These are phyloP conservation scores for Mycena olivaceomarginata DNA, from an alignment of 768 basidiomycete species.

Conservation along the genomic window DNA sequence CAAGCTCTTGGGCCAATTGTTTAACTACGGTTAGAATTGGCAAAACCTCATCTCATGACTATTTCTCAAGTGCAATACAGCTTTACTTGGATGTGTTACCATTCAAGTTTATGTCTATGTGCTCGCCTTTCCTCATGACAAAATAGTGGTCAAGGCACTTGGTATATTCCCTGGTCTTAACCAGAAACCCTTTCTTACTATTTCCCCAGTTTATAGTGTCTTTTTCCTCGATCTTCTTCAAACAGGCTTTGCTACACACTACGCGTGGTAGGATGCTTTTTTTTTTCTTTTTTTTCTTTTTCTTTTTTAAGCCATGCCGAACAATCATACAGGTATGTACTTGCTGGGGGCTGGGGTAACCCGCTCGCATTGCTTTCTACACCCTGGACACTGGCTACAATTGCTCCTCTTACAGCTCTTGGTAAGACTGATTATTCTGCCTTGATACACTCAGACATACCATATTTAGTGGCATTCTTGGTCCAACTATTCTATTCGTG, in stretches of 20 bases:
- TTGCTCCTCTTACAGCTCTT: constrained; percentile 29
- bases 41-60: constrained; percentile 11
- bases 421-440: constrained; percentile 18
- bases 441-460: background rate
- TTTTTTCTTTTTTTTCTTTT: background rate
- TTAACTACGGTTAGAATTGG: constrained; percentile 19
- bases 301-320: background rate
- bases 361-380: constrained; percentile 15
- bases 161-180: constrained; percentile 10
- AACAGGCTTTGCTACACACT: constrained; percentile 29
- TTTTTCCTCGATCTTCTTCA: constrained; percentile 27
- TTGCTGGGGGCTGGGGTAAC: constrained; percentile 25
- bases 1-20: constrained; percentile 28
- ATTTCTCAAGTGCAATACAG: constrained; percentile 15
- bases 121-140: constrained; percentile 23
- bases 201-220: constrained; percentile 19
- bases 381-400: constrained; percentile 23
- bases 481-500: constrained; percentile 28
- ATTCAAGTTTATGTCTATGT: constrained; percentile 27
- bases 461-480: constrained; percentile 17
- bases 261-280: constrained; percentile 3
- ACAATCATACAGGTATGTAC: constrained; percentile 11
- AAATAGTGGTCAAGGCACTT: constrained; percentile 20
- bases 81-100: constrained; percentile 21
- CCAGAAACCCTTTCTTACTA: background rate